Percentiles rank a stretch among this genome's conserved stretches.
Evolutionary conservation across 805 yeast genomes (phyloP).

Genomic region (Isabelozyma gotoi): DNA sequence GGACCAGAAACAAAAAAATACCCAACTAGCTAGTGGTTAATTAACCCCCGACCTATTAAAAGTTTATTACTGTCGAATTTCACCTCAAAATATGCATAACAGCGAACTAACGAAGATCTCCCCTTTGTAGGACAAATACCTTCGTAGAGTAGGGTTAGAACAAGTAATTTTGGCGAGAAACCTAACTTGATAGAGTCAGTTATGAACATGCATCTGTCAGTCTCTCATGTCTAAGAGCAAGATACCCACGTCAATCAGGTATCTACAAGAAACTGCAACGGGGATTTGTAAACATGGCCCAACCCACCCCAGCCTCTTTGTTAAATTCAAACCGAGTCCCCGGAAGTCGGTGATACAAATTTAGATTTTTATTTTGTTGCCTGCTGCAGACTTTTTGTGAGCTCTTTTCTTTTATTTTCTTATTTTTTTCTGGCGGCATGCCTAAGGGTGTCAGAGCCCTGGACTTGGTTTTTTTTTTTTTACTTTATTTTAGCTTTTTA

Average conservation of each 20-base stretch:
- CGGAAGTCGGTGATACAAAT: neutral
- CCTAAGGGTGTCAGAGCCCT: neutral
- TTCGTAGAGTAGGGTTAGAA: too few species aligned
- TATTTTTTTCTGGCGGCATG: neutral
- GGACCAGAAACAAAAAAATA: too few species aligned
- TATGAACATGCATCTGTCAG: too few species aligned
- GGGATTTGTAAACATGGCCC: too few species aligned
- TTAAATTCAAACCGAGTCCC: neutral
- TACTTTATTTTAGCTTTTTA: neutral
- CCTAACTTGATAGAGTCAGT: neutral
- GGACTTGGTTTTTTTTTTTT: neutral
- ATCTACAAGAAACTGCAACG: too few species aligned
- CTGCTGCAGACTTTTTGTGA: neutral
- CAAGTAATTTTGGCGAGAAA: too few species aligned
- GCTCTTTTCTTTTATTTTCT: neutral
- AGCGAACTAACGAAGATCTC: neutral
- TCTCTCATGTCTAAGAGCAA: too few species aligned
- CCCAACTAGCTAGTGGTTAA: too few species aligned
- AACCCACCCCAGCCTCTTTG: neutral
- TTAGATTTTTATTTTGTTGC: neutral
- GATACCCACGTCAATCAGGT: too few species aligned
- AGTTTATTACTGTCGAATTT: neutral
- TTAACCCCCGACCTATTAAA: too few species aligned
- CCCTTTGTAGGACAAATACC: neutral
- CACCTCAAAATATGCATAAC: neutral